phyloP scores from a whole-genome alignment of 177 flowering plant genomes.

The Vitis hybrid region DNA sequence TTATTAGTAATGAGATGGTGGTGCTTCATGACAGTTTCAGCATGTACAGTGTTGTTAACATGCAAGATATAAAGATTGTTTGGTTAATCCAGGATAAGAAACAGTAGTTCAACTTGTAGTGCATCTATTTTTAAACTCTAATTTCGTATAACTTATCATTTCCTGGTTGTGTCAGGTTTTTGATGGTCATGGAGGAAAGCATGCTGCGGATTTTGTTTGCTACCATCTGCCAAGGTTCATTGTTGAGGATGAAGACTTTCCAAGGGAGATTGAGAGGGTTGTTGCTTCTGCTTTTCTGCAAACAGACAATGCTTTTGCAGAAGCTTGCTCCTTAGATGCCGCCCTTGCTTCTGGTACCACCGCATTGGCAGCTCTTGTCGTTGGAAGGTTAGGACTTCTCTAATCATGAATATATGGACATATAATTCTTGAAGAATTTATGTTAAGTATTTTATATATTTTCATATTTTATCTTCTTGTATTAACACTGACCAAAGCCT shows the following conservation, averaged over 20 bases:
- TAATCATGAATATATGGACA: too few relatives aligned
- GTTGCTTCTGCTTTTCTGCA: conserved; percentile 82
- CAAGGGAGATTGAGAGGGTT: conserved; percentile 71
- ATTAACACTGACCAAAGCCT: too few relatives aligned
- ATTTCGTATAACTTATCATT: neutral
- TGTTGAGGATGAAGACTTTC: conserved; percentile 71
- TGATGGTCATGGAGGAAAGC: conserved; percentile 98
- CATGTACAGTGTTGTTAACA: neutral
- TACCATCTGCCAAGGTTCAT: conserved; percentile 78
- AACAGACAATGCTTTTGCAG: conserved; percentile 85
- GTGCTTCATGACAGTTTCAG: neutral
- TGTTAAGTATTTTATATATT: too few relatives aligned
- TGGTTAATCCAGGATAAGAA: neutral
- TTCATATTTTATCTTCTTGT: too few relatives aligned
- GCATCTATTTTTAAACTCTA: conserved; percentile 5
- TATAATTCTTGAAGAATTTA: too few relatives aligned
- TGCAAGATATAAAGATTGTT: neutral
- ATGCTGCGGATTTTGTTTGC: conserved; percentile 95
- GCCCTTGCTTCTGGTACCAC: conserved; percentile 95
- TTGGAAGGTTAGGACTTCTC: conserved; percentile 64
- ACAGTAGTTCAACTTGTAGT: neutral
- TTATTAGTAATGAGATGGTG: neutral
- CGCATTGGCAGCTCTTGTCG: conserved; percentile 83
- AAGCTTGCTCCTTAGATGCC: conserved; percentile 73
- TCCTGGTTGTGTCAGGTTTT: conserved; percentile 56